Evolutionary conservation across 2,329 filamentous ascomycete species (phyloP).

Genomic region (Calonectria naviculata): DNA sequence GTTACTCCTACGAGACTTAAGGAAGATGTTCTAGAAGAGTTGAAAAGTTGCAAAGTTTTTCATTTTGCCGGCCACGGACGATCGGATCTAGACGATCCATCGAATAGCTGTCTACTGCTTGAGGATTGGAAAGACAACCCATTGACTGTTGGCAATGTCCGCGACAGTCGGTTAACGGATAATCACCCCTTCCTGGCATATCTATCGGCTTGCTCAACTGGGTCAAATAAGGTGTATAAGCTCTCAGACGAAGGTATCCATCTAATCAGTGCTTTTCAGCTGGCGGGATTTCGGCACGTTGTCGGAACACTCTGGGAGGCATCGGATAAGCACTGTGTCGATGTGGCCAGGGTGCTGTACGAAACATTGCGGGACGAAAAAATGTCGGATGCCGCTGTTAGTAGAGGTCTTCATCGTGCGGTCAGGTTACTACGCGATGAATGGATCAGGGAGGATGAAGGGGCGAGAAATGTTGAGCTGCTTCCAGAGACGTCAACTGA

Average conservation of each 20-base stretch:
- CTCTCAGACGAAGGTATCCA: conserved; percentile 52
- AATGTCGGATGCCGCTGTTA: not conserved
- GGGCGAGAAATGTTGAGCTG: too few species aligned
- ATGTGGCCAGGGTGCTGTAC: not conserved
- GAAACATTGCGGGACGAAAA: not conserved
- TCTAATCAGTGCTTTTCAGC: conserved; percentile 31
- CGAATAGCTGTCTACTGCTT: conserved; percentile 22
- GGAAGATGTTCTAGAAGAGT: not conserved
- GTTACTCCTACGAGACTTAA: not conserved
- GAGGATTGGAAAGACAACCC: conserved; percentile 8
- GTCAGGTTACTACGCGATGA: not conserved
- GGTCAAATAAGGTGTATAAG: conserved; percentile 28
- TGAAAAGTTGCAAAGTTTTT: not conserved
- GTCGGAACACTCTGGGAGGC: conserved; percentile 11
- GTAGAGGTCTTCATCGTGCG: not conserved
- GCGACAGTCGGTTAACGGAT: conserved; percentile 25
- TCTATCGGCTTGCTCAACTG: conserved; percentile 51
- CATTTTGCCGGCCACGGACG: not conserved
- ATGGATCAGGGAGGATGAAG: not conserved
- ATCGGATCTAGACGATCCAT: conserved; percentile 8
- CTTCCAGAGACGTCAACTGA: too few species aligned
- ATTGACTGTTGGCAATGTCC: conserved; percentile 25
- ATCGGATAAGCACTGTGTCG: not conserved
- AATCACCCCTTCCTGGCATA: conserved; percentile 47
- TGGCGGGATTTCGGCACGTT: conserved; percentile 12